A percentile compares a stretch with the other conserved stretches of the same genome.
Evolutionary conservation across 2,329 filamentous ascomycete species (phyloP).

Genomic region (Fusarium aywerte): DNA sequence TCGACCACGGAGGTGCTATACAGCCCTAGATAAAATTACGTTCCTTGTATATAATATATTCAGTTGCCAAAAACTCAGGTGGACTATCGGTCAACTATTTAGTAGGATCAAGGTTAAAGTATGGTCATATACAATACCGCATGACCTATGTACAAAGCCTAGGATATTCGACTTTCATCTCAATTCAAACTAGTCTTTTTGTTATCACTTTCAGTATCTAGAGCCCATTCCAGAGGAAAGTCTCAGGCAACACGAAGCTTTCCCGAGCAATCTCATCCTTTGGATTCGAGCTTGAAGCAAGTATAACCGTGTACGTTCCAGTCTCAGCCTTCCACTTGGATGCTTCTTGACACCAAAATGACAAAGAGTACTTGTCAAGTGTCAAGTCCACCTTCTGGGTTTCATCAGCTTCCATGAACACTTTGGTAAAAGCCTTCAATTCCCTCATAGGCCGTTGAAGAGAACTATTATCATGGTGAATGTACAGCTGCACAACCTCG

Average conservation of each 20-base stretch:
- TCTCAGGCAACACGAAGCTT: constrained; percentile 8
- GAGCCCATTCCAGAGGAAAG: constrained; percentile 31
- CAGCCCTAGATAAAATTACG: constrained; percentile 14
- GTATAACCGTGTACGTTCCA: constrained; percentile 30
- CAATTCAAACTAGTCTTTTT: rapidly evolving
- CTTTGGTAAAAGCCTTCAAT: constrained; percentile 29
- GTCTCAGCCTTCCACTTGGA: constrained; percentile 36
- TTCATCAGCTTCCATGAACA: neutral
- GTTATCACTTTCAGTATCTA: neutral
- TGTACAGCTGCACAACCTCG: constrained; percentile 35
- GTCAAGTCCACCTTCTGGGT: neutral
- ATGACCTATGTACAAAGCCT: rapidly evolving
- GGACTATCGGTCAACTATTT: rapidly evolving
- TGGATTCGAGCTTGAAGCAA: constrained; percentile 35
- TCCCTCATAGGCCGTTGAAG: constrained; percentile 29
- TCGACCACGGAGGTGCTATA: constrained; percentile 32
- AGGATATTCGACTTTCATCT: too few species aligned
- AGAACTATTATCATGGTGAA: constrained; percentile 25
- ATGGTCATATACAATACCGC: rapidly evolving
- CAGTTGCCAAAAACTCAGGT: rapidly evolving
- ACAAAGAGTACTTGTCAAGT: constrained; percentile 36
- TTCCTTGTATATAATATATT: neutral
- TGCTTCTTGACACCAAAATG: constrained; percentile 33
- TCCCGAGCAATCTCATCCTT: constrained; percentile 23
- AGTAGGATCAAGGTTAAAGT: rapidly evolving